phyloP scores from a whole-genome alignment of 2,329 filamentous ascomycete species.

The Alternaria conjuncta region DNA sequence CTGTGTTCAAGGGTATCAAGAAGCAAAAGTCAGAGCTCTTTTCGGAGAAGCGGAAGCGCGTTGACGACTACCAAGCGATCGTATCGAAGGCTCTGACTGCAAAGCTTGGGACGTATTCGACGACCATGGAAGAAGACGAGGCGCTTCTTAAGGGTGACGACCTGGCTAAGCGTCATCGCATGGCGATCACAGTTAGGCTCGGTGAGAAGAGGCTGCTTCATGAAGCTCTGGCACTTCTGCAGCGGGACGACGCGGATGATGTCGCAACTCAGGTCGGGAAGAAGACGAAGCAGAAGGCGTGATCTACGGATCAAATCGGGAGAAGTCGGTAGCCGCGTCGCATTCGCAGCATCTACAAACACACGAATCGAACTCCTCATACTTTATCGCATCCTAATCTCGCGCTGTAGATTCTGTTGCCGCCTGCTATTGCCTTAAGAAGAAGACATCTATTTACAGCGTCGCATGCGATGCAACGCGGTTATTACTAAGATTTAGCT shows the following conservation, averaged over 20 bases:
- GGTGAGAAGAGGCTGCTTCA: conserved; percentile 27
- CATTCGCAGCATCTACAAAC: background rate
- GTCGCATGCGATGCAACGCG: background rate
- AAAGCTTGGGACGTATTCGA: conserved; percentile 23
- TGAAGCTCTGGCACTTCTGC: conserved; percentile 17
- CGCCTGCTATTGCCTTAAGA: too few relatives aligned
- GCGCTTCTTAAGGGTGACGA: conserved; percentile 7
- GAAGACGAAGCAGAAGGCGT: background rate
- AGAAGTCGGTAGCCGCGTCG: background rate
- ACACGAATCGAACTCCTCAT: background rate
- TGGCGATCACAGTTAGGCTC: conserved; percentile 27
- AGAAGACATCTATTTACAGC: background rate
- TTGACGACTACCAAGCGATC: conserved; percentile 10
- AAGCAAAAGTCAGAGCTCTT: conserved; percentile 7
- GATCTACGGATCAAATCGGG: background rate
- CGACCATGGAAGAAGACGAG: conserved; percentile 19
- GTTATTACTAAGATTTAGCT: too few relatives aligned
- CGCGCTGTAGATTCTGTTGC: background rate
- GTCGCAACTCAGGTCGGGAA: background rate
- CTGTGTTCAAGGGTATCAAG: conserved; percentile 20
- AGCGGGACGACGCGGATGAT: background rate
- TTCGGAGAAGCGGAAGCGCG: conserved; percentile 21
- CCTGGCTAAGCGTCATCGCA: conserved; percentile 21
- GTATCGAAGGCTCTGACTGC: conserved; percentile 13
- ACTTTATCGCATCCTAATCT: background rate